Percentiles rank a stretch among this genome's conserved stretches.
These are phyloP conservation scores for Simplicillium aogashimaense DNA, from an alignment of 2,329 filamentous ascomycete genomes.

Conservation along the genomic window DNA sequence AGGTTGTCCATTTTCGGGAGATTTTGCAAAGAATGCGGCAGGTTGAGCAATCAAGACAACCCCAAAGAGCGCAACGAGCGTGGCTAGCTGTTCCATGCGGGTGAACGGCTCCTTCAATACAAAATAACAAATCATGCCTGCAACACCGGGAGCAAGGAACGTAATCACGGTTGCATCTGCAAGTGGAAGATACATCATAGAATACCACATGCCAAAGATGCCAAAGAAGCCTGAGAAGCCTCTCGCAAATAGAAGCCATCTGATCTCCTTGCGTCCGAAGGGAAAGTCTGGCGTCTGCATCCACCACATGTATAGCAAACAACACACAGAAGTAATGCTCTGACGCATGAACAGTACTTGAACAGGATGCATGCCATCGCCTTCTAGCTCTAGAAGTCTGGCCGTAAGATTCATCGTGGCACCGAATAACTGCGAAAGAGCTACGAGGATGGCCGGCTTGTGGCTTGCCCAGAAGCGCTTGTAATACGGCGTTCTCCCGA, in stretches of 20 bases:
- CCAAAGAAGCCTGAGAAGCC: conserved; percentile 67
- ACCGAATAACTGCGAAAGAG: conserved; percentile 70
- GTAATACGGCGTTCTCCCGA: too few species aligned
- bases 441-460: conserved; percentile 63
- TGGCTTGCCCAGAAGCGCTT: conserved; percentile 50
- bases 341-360: conserved; percentile 78
- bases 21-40: conserved; percentile 36
- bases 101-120: conserved; percentile 70
- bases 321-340: conserved; percentile 58
- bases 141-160: conserved; percentile 70
- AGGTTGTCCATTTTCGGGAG: conserved; percentile 1
- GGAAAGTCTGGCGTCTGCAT: conserved; percentile 58
- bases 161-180: conserved; percentile 86
- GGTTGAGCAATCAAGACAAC: conserved; percentile 79
- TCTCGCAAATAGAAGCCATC: conserved; percentile 56
- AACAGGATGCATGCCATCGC: conserved; percentile 67
- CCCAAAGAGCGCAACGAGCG: conserved; percentile 63
- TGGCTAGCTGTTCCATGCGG: conserved; percentile 65
- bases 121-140: conserved; percentile 71
- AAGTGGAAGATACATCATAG: conserved; percentile 65
- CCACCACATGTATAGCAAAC: conserved; percentile 65
- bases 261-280: conserved; percentile 56
- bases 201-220: conserved; percentile 65
- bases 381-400: conserved; percentile 62
- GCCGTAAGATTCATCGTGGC: conserved; percentile 79